Evolutionary conservation across 202 grass and related monocot genomes (phyloP).

Genomic region (Saccharum hybrid): DNA sequence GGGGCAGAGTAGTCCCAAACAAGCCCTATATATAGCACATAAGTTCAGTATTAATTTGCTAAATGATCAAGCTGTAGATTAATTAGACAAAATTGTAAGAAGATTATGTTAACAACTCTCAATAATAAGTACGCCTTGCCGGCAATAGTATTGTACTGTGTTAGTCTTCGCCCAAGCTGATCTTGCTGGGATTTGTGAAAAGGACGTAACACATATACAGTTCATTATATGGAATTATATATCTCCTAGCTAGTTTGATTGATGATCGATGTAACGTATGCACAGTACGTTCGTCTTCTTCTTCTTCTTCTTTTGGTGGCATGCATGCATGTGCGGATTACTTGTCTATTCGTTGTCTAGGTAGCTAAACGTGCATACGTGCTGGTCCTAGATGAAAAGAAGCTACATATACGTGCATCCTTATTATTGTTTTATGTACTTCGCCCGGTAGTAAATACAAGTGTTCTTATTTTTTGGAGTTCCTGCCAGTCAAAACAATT

Average conservation of each 20-base stretch:
- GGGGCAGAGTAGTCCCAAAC: too few species aligned
- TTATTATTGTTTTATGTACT: background rate
- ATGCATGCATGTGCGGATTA: constrained; percentile 26
- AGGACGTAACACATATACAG: background rate
- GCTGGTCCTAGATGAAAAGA: background rate
- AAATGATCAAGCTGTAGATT: background rate
- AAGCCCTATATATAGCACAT: background rate
- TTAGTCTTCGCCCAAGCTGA: background rate
- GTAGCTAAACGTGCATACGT: background rate
- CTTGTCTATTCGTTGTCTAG: constrained; percentile 22
- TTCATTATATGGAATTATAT: background rate
- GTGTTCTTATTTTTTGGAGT: background rate
- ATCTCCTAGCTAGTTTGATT: background rate
- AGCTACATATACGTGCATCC: background rate
- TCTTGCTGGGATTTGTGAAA: constrained; percentile 9
- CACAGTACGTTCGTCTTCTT: background rate
- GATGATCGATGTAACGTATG: constrained; percentile 2
- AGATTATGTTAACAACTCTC: background rate
- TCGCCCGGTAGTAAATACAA: background rate
- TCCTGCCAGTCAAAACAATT: background rate
- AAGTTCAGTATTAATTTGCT: background rate
- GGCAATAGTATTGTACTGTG: background rate
- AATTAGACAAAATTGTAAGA: background rate
- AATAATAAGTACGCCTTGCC: background rate
- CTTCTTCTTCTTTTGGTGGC: background rate